Evolutionary conservation across 331 rosid species (phyloP).

Genomic region (Spiraea crenata): DNA sequence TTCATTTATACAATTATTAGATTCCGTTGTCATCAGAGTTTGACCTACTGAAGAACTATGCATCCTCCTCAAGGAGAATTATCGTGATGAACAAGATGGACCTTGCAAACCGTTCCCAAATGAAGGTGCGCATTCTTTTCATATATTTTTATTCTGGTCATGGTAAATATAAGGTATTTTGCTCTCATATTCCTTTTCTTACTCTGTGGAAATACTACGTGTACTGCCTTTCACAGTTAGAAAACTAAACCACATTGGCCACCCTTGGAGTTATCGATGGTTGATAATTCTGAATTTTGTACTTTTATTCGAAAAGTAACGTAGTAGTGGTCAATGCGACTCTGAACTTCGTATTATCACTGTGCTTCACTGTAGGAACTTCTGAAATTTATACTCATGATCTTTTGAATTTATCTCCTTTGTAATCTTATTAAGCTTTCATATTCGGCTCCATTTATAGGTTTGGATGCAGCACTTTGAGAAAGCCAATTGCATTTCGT

Average conservation of each 20-base stretch:
- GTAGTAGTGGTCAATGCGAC: background rate
- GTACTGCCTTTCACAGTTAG: background rate
- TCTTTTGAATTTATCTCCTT: background rate
- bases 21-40: slow-evolving; percentile 68
- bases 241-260: background rate
- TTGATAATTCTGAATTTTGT: no score
- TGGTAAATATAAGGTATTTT: background rate
- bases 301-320: no score
- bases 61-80: slow-evolving; percentile 34
- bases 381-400: background rate
- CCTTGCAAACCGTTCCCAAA: slow-evolving; percentile 53
- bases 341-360: no score
- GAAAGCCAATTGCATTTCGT: slow-evolving; percentile 44
- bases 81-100: slow-evolving; percentile 71
- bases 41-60: slow-evolving; percentile 34
- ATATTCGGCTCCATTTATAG: slow-evolving; percentile 30
- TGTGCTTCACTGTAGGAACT: background rate
- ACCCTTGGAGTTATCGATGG: background rate
- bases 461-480: slow-evolving; percentile 63
- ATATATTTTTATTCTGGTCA: background rate
- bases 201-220: background rate
- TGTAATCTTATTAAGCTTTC: slow-evolving; percentile 13
- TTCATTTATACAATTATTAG: slow-evolving; percentile 32
- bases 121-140: slow-evolving; percentile 40
- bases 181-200: background rate